Conservation (phyloP, 768 basidiomycete genomes). For the Mycena galericulata region DNA sequence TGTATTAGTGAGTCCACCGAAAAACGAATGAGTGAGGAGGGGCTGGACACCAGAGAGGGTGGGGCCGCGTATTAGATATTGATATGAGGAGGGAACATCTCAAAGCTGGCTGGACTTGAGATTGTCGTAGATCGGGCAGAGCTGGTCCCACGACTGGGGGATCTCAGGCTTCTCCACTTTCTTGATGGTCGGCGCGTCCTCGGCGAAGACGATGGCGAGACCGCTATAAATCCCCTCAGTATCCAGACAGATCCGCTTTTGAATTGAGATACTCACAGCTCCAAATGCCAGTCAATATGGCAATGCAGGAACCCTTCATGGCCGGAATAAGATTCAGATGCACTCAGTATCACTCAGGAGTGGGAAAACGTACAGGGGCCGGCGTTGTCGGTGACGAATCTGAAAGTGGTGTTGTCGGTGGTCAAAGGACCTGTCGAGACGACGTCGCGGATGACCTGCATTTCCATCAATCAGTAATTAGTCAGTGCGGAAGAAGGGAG, state of each 20-base stretch:
- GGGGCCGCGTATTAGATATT: too few relatives aligned
- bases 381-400: slow-evolving; percentile 55
- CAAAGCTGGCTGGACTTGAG: slow-evolving; percentile 17
- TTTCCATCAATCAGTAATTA: too few relatives aligned
- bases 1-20: too few relatives aligned
- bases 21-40: too few relatives aligned
- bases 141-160: slow-evolving; percentile 40
- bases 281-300: slow-evolving; percentile 54
- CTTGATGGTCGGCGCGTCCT: slow-evolving; percentile 42
- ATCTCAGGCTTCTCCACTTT: slow-evolving; percentile 13
- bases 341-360: too few relatives aligned
- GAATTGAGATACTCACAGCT: slow-evolving; percentile 41
- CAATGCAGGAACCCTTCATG: slow-evolving; percentile 44
- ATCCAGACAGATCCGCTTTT: not conserved
- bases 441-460: slow-evolving; percentile 57
- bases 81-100: not conserved
- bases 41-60: too few relatives aligned
- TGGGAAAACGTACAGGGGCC: slow-evolving; percentile 35
- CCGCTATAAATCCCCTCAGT: slow-evolving; percentile 39
- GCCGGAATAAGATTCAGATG: not conserved
- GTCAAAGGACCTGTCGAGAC: slow-evolving; percentile 48
- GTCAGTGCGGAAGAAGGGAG: too few relatives aligned
- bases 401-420: slow-evolving; percentile 48
- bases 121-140: slow-evolving; percentile 45
- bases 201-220: slow-evolving; percentile 53